Evolutionary conservation across 164 flowering plant species (phyloP).

Genomic region (Vitis amurensis): DNA sequence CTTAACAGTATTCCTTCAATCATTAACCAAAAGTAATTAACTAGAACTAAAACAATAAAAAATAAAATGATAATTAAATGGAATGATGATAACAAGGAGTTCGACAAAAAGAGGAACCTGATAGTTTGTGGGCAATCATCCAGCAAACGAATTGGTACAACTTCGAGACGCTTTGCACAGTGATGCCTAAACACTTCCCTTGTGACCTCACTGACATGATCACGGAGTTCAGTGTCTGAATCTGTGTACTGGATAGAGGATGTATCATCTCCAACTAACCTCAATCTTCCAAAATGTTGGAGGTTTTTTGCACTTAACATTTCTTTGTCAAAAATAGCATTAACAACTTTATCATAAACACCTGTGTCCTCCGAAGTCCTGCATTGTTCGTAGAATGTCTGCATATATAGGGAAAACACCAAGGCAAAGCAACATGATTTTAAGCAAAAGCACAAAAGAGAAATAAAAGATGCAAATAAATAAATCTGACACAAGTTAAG

Average conservation of each 20-base stretch:
- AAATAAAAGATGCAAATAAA: too few relatives aligned
- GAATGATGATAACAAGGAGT: constrained; percentile 2
- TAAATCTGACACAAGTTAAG: not conserved
- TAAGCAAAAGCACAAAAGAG: too few relatives aligned
- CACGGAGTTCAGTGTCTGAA: constrained; percentile 58
- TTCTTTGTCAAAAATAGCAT: constrained; percentile 74
- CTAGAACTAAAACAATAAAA: not conserved
- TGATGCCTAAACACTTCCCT: constrained; percentile 69
- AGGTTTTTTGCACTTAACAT: constrained; percentile 41
- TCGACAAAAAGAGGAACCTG: constrained; percentile 41
- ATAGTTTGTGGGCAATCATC: constrained; percentile 52
- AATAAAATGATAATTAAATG: not conserved
- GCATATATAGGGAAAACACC: constrained; percentile 14
- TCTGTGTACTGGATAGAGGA: constrained; percentile 54
- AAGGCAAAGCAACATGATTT: not conserved
- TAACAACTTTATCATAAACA: constrained; percentile 77
- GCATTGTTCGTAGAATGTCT: constrained; percentile 80
- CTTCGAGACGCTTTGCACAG: constrained; percentile 81
- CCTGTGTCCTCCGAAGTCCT: constrained; percentile 75
- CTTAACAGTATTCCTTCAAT: constrained; percentile 72
- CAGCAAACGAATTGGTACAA: constrained; percentile 55
- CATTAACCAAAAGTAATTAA: constrained; percentile 13
- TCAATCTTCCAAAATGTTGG: constrained; percentile 38
- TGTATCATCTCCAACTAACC: constrained; percentile 29
- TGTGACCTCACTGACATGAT: constrained; percentile 53